Evolutionary conservation across 768 basidiomycete species (phyloP).

Genomic region (Psilocybe cubensis): DNA sequence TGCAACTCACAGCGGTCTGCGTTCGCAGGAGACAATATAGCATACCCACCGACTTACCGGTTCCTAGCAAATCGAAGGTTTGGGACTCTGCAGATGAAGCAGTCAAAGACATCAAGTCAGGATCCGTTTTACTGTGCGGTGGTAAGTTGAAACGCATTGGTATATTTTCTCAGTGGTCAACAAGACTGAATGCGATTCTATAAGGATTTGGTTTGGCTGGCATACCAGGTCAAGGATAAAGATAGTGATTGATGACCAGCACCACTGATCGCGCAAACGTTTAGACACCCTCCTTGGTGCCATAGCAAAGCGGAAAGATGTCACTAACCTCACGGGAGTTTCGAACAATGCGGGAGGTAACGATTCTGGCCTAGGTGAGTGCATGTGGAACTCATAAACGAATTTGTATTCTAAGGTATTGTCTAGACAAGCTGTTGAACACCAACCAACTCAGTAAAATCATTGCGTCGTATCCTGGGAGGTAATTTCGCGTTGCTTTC

Average conservation of each 20-base stretch:
- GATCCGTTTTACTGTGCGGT: conserved; percentile 78
- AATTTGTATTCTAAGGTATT: conserved; percentile 2
- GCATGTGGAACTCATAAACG: not conserved
- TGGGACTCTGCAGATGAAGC: conserved; percentile 85
- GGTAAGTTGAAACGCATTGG: conserved; percentile 50
- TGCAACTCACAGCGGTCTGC: not conserved
- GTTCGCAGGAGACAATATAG: conserved; percentile 31
- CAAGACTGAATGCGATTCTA: not conserved
- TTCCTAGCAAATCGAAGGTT: conserved; percentile 60
- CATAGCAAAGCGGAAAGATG: conserved; percentile 71
- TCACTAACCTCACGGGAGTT: conserved; percentile 78
- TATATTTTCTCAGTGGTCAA: not conserved
- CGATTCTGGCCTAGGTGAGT: conserved; percentile 70
- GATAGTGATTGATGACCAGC: not conserved
- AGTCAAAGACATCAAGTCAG: conserved; percentile 80
- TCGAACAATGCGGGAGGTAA: conserved; percentile 87
- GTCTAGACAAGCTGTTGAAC: conserved; percentile 71
- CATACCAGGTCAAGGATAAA: conserved; percentile 65
- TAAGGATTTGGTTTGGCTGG: conserved; percentile 92
- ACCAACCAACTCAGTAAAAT: conserved; percentile 80
- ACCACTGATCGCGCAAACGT: not conserved
- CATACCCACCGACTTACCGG: conserved; percentile 31
- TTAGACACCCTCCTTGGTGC: conserved; percentile 86
- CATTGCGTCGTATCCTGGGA: conserved; percentile 89
- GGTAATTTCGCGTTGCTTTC: conserved; percentile 41